These are phyloP conservation scores for Curvularia hawaiiensis DNA, from an alignment of 2,329 filamentous ascomycete genomes.

Conservation along the genomic window DNA sequence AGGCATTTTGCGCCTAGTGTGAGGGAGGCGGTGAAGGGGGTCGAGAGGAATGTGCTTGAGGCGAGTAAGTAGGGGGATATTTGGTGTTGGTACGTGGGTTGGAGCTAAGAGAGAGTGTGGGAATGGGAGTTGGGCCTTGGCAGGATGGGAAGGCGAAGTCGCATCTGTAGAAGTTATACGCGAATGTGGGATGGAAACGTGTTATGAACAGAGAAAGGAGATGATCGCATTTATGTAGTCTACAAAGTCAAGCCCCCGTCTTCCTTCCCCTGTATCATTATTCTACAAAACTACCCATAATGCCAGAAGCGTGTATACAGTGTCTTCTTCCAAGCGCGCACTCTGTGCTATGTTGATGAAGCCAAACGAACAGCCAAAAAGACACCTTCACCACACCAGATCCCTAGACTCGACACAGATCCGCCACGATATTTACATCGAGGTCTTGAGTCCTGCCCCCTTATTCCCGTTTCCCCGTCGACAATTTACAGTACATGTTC, in stretches of 20 bases:
- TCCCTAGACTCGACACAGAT: no score
- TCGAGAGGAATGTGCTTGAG: slow-evolving; percentile 43
- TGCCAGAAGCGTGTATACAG: background rate
- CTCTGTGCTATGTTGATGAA: no score
- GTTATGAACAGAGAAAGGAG: background rate
- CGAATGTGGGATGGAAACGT: background rate
- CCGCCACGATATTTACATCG: no score
- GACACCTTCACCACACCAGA: no score
- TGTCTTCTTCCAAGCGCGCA: background rate
- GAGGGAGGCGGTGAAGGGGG: slow-evolving; percentile 66
- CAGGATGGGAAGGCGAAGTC: background rate
- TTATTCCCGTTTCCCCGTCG: no score
- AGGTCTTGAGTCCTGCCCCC: no score
- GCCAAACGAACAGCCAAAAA: no score
- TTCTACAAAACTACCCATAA: background rate
- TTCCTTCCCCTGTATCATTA: background rate
- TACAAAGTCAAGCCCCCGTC: slow-evolving; percentile 15
- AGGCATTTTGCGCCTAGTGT: slow-evolving; percentile 88
- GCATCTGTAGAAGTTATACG: background rate
- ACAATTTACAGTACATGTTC: no score
- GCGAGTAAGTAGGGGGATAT: slow-evolving; percentile 24
- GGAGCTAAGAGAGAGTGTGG: background rate
- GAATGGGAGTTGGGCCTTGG: background rate
- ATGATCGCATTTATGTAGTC: background rate
- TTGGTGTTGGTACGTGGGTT: background rate